A percentile compares a stretch with the other conserved stretches of the same genome.
Conservation (phyloP, 2,329 filamentous ascomycete species). For the Botrytis squamosa region DNA sequence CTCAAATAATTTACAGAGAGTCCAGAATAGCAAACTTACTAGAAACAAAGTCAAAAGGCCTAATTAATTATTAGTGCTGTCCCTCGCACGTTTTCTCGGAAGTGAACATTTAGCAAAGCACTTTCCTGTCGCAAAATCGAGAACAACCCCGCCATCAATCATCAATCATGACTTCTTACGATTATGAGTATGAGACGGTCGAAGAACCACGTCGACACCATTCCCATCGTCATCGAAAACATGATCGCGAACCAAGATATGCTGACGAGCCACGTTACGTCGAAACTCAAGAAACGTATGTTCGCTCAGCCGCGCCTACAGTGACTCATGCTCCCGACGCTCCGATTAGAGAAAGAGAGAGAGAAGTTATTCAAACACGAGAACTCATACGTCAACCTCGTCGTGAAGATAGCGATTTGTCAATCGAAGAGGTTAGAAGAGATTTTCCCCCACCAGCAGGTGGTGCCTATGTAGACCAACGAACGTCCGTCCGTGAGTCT, state of each 20-base stretch:
- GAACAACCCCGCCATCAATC: slow-evolving; percentile 10
- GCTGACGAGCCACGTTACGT: slow-evolving; percentile 52
- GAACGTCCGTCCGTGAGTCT: slow-evolving; percentile 35
- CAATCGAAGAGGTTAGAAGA: slow-evolving; percentile 78
- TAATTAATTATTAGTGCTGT: slow-evolving; percentile 14
- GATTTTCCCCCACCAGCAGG: slow-evolving; percentile 69
- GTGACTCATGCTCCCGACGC: slow-evolving; percentile 36
- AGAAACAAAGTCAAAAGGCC: background rate
- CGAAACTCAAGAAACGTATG: slow-evolving; percentile 44
- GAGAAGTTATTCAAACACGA: slow-evolving; percentile 44
- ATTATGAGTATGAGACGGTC: slow-evolving; percentile 31
- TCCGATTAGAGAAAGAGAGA: slow-evolving; percentile 11
- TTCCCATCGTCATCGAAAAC: slow-evolving; percentile 34
- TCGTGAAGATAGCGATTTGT: slow-evolving; percentile 72
- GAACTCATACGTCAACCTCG: slow-evolving; percentile 55
- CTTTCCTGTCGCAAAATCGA: slow-evolving; percentile 17
- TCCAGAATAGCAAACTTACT: background rate
- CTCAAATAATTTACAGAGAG: background rate
- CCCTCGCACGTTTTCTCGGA: background rate
- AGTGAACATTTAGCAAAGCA: background rate
- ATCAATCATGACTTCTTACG: slow-evolving; percentile 22
- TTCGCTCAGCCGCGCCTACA: slow-evolving; percentile 29
- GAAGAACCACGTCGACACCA: slow-evolving; percentile 35
- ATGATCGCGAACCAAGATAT: slow-evolving; percentile 50
- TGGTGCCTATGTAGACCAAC: slow-evolving; percentile 31